Base-by-base conservation (phyloP, 495 filamentous ascomycete species). In the Glutinoglossum americanum region DNA sequence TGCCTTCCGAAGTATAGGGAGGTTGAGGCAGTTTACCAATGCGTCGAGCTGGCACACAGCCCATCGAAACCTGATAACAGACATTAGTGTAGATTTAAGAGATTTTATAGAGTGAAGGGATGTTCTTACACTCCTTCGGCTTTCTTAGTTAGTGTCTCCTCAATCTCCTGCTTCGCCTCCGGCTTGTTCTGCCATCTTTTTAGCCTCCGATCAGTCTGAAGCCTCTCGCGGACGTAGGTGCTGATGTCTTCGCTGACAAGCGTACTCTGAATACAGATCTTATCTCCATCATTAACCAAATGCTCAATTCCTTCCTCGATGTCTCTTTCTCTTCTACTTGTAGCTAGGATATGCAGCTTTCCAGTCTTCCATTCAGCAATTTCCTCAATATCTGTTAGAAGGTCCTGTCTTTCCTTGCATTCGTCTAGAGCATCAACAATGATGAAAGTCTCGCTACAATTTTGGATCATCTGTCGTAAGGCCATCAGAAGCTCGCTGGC, bases 351-450 rank as follows among this genome's bases (percentile, higher is more conserved):
- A 27, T 58, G 13, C 13, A 37, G 26, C 28, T 35, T 59, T 48
- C 28, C 17, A 45, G 26, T 62, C 53, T 21, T 61, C 33, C 51
- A 65, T 44, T 19, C 60, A 30, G 55, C 48, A 11, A 41, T 41
- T 17, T 41, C 15, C 15, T 21, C 47, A 25, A 41, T 41, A 11
- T 8, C 37, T 7, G 8, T 47, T 19, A 13, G 48, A 49, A 19
- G 13, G 32, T 32, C 33, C 49, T 26, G 60, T 11, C 44, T 56
- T 23, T 57, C 62, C 59, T 26, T 57, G 54, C 64, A 65, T 45
- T 66, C 64, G 55, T 66, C 64, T 13, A 66, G 48, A 17, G 61
- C 64, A 61, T 66, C 64, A 19, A 66, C 33, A 7, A 60, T 21
- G 26, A 66, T 15, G 35, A 48, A 64, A 23, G 59, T 32, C 26